These are phyloP conservation scores for Thuidium tamariscinum DNA, from an alignment of 225 moss, liverwort and hornwort species.

Conservation along the genomic window DNA sequence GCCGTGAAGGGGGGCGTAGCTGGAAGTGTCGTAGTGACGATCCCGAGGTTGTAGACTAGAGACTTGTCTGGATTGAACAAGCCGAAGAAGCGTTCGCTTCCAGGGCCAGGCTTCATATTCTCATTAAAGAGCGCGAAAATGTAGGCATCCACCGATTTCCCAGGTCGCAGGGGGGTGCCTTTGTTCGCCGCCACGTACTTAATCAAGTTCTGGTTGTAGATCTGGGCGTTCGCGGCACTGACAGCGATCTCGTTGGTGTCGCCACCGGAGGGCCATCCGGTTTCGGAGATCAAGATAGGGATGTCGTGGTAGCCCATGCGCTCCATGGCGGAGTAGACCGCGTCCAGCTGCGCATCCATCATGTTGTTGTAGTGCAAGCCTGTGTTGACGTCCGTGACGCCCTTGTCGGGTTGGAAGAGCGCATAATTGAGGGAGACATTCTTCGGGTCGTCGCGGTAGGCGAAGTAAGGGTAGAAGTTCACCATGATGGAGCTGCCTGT, in stretches of 20 bases:
- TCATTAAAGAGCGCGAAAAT: constrained; percentile 84
- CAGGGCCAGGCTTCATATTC: constrained; percentile 67
- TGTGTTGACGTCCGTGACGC: constrained; percentile 37
- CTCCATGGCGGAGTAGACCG: constrained; percentile 70
- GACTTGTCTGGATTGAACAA: constrained; percentile 49
- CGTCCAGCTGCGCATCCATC: constrained; percentile 86
- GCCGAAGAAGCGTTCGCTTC: constrained; percentile 70
- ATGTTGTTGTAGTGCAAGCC: constrained; percentile 50
- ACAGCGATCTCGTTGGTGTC: constrained; percentile 44
- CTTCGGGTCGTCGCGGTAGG: constrained; percentile 31
- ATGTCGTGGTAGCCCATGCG: constrained; percentile 66
- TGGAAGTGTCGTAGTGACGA: constrained; percentile 7
- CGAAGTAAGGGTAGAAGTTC: constrained; percentile 48
- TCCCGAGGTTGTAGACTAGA: constrained; percentile 52
- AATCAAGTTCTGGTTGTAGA: constrained; percentile 55
- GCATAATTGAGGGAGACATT: constrained; percentile 39
- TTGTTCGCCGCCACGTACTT: constrained; percentile 32
- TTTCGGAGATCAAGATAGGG: constrained; percentile 51
- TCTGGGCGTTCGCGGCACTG: constrained; percentile 44
- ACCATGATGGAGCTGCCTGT: constrained; percentile 22
- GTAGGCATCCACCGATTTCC: constrained; percentile 27
- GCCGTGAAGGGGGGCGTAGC: neutral
- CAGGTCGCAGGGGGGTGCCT: constrained; percentile 53
- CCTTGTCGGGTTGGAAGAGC: constrained; percentile 33
- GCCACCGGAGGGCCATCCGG: constrained; percentile 74